Evolutionary conservation across 2,329 filamentous ascomycete genomes (phyloP).

Genomic region (Fusarium sp.): DNA sequence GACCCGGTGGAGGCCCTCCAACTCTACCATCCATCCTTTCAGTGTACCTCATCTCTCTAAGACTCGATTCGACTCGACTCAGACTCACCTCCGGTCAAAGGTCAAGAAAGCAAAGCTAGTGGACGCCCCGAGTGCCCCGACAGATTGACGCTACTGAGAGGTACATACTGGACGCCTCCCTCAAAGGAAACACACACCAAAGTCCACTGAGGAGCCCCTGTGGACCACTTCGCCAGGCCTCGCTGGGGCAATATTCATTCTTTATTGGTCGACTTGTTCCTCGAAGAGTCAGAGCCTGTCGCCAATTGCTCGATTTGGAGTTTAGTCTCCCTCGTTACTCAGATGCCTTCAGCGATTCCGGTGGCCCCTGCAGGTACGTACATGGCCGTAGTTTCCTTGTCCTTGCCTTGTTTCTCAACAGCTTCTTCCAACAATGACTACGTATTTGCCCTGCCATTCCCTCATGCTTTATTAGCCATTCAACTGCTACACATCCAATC

Average conservation of each 20-base stretch:
- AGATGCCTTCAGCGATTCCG: conserved; percentile 45
- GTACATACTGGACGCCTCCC: conserved; percentile 1
- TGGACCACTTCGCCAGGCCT: conserved; percentile 41
- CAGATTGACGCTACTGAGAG: conserved; percentile 27
- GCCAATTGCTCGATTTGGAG: conserved; percentile 29
- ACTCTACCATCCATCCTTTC: not conserved
- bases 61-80: not conserved
- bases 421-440: conserved; percentile 19
- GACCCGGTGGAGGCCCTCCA: not conserved
- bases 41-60: not conserved
- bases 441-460: conserved; percentile 27
- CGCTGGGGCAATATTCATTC: conserved; percentile 30
- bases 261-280: conserved; percentile 22
- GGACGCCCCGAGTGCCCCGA: conserved; percentile 21
- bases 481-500: conserved; percentile 18
- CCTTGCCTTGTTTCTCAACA: conserved; percentile 35
- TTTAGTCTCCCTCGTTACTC: conserved; percentile 36
- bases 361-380: conserved; percentile 43
- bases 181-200: conserved; percentile 21
- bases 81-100: conserved; percentile 20
- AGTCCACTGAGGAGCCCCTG: conserved; percentile 37
- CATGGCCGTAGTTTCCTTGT: conserved; percentile 28
- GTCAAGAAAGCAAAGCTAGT: not conserved
- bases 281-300: conserved; percentile 27
- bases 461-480: conserved; percentile 33